Percentiles rank a stretch among this genome's conserved stretches.
Evolutionary conservation across 2,329 filamentous ascomycete genomes (phyloP).

Genomic region (Claviceps lovelessii): DNA sequence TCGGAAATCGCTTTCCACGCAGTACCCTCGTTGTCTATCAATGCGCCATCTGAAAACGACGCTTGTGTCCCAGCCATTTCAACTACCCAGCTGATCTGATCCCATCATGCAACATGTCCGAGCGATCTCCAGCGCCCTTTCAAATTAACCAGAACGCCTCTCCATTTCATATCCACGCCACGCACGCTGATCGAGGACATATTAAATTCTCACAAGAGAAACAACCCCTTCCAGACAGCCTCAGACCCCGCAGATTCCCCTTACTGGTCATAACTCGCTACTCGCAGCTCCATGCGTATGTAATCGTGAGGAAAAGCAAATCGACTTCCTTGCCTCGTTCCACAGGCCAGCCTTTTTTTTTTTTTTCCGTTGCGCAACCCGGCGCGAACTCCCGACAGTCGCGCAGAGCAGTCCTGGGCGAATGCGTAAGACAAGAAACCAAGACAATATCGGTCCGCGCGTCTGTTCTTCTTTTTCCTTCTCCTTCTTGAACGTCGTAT

Average conservation of each 20-base stretch:
- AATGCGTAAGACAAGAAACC: not conserved
- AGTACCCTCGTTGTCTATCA: constrained; percentile 1
- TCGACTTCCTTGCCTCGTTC: not conserved
- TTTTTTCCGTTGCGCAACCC: not conserved
- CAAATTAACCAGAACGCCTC: not conserved
- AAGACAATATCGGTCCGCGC: not conserved
- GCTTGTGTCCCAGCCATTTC: not conserved
- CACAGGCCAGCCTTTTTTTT: not conserved
- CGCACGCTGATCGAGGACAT: not conserved
- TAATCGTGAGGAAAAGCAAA: not conserved
- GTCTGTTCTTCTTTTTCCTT: not conserved
- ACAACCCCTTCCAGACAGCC: not conserved
- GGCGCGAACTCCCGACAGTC: not conserved
- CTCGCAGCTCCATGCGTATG: not conserved
- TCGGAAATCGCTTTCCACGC: constrained; percentile 1
- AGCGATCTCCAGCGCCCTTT: not conserved
- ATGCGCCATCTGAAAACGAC: constrained; percentile 1
- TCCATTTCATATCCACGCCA: not conserved
- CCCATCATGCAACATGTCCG: not conserved
- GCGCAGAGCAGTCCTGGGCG: not conserved
- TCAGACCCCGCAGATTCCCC: not conserved
- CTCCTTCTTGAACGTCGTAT: not conserved
- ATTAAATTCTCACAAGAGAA: not conserved
- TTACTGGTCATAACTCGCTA: not conserved
- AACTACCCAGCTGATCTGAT: not conserved